phyloP scores from a whole-genome alignment of 78 protist genomes.

The Acrasis kona region DNA sequence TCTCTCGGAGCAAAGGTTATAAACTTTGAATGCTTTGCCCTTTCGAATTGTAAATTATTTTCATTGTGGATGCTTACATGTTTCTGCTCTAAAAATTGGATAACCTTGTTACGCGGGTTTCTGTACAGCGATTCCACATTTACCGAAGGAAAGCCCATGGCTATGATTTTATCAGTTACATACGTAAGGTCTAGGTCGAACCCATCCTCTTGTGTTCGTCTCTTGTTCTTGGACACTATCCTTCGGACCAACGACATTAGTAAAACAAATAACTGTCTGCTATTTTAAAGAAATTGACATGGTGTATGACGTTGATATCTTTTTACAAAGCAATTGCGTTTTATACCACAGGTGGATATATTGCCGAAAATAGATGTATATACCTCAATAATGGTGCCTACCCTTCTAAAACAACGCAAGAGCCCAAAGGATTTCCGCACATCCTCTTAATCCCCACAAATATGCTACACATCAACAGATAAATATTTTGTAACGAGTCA shows the following conservation, averaged over 20 bases:
- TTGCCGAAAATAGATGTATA: no score
- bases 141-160: slow-evolving; percentile 63
- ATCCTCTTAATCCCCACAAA: no score
- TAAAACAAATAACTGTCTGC: no score
- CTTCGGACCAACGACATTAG: background rate
- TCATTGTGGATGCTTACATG: slow-evolving; percentile 8
- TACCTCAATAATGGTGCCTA: no score
- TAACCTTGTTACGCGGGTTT: slow-evolving; percentile 34
- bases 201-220: slow-evolving; percentile 26
- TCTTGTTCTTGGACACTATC: slow-evolving; percentile 39
- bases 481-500: no score
- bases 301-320: no score
- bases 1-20: slow-evolving; percentile 29
- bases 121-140: slow-evolving; percentile 38
- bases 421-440: no score
- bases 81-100: slow-evolving; percentile 11
- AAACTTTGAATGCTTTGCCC: slow-evolving; percentile 16
- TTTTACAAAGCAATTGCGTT: no score
- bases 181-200: slow-evolving; percentile 68
- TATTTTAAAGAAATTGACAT: no score
- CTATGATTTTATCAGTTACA: slow-evolving; percentile 46
- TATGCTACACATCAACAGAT: no score
- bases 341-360: no score
- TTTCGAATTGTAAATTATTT: background rate
- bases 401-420: no score